Base-by-base conservation (phyloP, 352 stramenopile species). In the Pythium monospermum region DNA sequence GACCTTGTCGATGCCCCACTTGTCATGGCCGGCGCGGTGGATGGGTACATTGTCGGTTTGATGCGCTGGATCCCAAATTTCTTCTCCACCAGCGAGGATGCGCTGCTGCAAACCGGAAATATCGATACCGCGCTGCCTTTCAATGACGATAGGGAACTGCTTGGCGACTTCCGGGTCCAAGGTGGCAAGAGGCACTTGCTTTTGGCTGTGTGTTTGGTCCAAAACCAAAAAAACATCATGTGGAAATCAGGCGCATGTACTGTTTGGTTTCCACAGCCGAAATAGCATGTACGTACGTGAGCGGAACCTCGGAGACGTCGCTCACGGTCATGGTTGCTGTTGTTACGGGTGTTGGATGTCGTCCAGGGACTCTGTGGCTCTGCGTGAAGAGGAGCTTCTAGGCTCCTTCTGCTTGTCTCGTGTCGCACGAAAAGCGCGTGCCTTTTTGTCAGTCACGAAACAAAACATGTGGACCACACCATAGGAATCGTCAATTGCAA, bases 1-100 rank as follows among this genome's bases (percentile, higher is more conserved):
- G 54, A 98, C 95, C 67, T 99, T 98, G 65, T 90, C 87, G 55
- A 99, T 98, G 47, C 97, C 97, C 95, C 96, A 99, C 35, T 72
- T 80, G 78, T 99, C 97, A 71, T 99, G 97, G 22, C 89, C 94
- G 13, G 96, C 88, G 42, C 96, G 85, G 23, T 81, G 87, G 19
- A 99, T 85, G 6, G 73, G 72, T 28, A 99, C 94, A 50, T 97
- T 98, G 57, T 85, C 69, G 41, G 62, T 83, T 55, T 92, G 83
- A 37, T 74, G 68, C 25, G 46, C 53, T 5, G 81, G 79, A 49
- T 89, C 69, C 85, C 83, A 94, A 16, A 94, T 65, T 35, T 57
- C 40, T 12, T 57, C 60, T 13, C 78, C 73, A 5, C 51, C 66
- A 8, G 53, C 62, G 23, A 65, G 46, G 32, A 91, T 85, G 35